These are phyloP conservation scores for Suillus alpinus DNA, from an alignment of 768 basidiomycete genomes.

Conservation along the genomic window DNA sequence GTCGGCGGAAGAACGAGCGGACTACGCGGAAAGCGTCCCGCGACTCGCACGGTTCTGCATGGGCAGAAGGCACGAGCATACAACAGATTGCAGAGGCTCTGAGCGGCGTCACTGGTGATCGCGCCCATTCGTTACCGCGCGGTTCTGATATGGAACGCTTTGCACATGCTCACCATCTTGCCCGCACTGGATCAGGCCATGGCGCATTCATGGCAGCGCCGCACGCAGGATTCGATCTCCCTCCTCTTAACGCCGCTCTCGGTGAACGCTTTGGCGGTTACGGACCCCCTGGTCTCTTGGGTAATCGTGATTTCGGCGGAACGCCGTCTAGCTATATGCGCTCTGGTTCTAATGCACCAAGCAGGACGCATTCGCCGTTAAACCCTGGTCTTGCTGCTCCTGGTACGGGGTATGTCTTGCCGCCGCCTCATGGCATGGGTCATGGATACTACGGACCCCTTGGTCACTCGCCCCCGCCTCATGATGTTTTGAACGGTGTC, in stretches of 20 bases:
- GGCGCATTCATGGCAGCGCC: slow-evolving; percentile 34
- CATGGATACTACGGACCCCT: slow-evolving; percentile 38
- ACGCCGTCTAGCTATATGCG: slow-evolving; percentile 58
- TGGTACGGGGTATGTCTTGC: slow-evolving; percentile 40
- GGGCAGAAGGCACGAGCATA: slow-evolving; percentile 35
- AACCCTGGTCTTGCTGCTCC: slow-evolving; percentile 42
- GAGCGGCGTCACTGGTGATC: slow-evolving; percentile 22
- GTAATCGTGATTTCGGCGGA: slow-evolving; percentile 32
- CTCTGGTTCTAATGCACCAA: slow-evolving; percentile 64
- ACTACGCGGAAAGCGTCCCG: slow-evolving; percentile 32
- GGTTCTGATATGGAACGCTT: slow-evolving; percentile 29
- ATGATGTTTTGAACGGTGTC: slow-evolving; percentile 29
- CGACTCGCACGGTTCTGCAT: slow-evolving; percentile 32
- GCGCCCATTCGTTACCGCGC: slow-evolving; percentile 32
- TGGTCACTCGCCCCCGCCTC: slow-evolving; percentile 34
- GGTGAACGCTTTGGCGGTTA: slow-evolving; percentile 38
- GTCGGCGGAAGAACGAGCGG: slow-evolving; percentile 31
- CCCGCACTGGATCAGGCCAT: slow-evolving; percentile 33
- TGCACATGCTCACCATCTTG: slow-evolving; percentile 29
- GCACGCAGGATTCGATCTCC: slow-evolving; percentile 58
- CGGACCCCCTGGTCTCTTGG: slow-evolving; percentile 31
- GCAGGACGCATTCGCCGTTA: slow-evolving; percentile 70
- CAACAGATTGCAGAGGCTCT: slow-evolving; percentile 33
- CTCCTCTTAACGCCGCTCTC: slow-evolving; percentile 49
- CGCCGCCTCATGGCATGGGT: slow-evolving; percentile 35